Evolutionary conservation across 78 protist genomes (phyloP).

Genomic region (Dictyostelium firmibasis): DNA sequence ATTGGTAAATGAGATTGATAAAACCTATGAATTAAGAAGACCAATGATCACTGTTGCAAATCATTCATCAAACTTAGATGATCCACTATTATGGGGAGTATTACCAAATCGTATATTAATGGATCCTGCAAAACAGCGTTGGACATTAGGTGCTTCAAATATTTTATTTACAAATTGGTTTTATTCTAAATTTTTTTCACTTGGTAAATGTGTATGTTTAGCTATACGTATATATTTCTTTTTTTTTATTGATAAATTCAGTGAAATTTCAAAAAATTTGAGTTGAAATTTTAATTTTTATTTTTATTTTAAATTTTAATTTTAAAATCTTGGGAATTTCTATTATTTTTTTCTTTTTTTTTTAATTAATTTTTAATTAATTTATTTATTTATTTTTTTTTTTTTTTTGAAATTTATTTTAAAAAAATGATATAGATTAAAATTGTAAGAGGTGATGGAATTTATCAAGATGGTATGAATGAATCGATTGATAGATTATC

Average conservation of each 20-base stretch:
- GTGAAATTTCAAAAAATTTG: neutral
- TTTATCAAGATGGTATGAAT: constrained; percentile 61
- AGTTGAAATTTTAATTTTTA: neutral
- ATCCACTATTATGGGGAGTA: constrained; percentile 70
- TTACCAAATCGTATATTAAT: constrained; percentile 1
- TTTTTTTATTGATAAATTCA: no score
- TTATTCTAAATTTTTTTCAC: constrained; percentile 22
- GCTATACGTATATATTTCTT: no score
- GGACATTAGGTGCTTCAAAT: constrained; percentile 76
- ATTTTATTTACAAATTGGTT: constrained; percentile 52
- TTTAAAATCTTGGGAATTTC: no score
- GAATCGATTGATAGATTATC: constrained; percentile 31
- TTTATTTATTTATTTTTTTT: neutral
- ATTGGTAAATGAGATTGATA: neutral
- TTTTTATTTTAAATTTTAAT: no score
- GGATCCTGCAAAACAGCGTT: constrained; percentile 4
- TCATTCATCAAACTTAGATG: constrained; percentile 65
- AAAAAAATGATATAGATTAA: constrained; percentile 9
- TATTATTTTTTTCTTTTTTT: no score
- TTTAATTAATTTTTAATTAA: no score
- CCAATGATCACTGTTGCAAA: constrained; percentile 54
- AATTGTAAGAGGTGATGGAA: constrained; percentile 76
- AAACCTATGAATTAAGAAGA: neutral
- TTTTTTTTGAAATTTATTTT: neutral
- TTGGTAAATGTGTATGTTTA: constrained; percentile 66